These are phyloP conservation scores for Metschnikowia noctiluminum DNA, from an alignment of 805 yeast genomes.

Conservation along the genomic window DNA sequence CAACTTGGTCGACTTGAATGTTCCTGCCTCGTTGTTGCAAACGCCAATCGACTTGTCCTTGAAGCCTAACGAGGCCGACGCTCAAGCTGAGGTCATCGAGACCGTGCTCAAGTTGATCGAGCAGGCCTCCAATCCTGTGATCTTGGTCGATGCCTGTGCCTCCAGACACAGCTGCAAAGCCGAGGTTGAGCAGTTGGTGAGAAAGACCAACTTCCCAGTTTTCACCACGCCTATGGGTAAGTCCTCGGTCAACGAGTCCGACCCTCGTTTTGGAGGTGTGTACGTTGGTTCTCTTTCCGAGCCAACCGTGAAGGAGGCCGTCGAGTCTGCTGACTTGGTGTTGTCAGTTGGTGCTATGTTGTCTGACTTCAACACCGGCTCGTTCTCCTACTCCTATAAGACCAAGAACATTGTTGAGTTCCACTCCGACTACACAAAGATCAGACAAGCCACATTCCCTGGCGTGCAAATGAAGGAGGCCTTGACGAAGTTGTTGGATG, in stretches of 20 bases:
- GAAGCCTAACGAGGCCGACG: constrained; percentile 55
- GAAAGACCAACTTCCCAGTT: constrained; percentile 72
- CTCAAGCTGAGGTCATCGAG: constrained; percentile 62
- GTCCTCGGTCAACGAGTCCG: constrained; percentile 66
- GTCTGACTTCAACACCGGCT: constrained; percentile 89
- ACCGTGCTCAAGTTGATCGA: constrained; percentile 48
- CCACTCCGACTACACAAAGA: constrained; percentile 73
- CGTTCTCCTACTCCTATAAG: constrained; percentile 72
- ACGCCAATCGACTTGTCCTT: constrained; percentile 63
- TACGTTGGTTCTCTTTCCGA: constrained; percentile 79
- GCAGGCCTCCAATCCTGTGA: constrained; percentile 64
- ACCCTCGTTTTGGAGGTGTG: constrained; percentile 66
- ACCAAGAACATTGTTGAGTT: constrained; percentile 74
- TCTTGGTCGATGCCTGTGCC: constrained; percentile 86
- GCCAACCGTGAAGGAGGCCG: constrained; percentile 68
- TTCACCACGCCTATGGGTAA: constrained; percentile 92
- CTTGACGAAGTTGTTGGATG: constrained; percentile 25
- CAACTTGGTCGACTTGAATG: constrained; percentile 65
- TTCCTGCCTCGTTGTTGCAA: constrained; percentile 54
- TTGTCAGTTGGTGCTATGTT: constrained; percentile 78
- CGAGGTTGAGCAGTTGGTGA: constrained; percentile 63
- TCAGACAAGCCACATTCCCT: constrained; percentile 66
- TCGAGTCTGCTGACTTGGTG: constrained; percentile 71
- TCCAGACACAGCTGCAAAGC: constrained; percentile 65
- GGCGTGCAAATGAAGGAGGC: constrained; percentile 66